Base-by-base conservation (phyloP, 345 rosid species). In the Aethionema arabicum region DNA sequence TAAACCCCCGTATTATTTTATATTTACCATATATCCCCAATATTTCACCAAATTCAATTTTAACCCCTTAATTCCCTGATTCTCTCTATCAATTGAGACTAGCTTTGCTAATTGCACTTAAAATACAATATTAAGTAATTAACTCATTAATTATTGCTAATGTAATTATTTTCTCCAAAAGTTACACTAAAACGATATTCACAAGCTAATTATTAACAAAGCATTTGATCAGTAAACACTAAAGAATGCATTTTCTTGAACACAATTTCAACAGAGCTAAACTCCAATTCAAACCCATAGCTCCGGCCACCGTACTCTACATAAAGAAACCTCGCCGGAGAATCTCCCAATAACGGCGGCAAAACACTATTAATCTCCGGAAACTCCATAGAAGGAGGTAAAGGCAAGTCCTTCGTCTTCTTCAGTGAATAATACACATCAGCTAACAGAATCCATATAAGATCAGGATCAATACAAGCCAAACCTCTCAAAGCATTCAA, bases 381-480 rank as follows among this genome's bases (percentile, higher is more conserved):
- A 5, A 89, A 92, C 40, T 77, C 81, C 5, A 75, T 29, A 6
- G 75, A 59, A 3, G 95, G 89, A 3, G 91, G 89, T 0, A 62
- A 44, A 63, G 87, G 88, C 46, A 76, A 72, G 2, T 47, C 67
- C 32, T 37, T 61, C 53, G 66, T 79, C 77, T 67, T 80, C 83
- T 79, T 80, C 66, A 74, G 29, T 16, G 95, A 70, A 76, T 72
- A 90, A 64, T 90, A 85, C 40, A 90, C 86, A 60, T 93, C 99
- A 0, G 95, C 90, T 60, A 93, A 64, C 45, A 90, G 88, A 66
- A 93, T 80, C 97, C 99, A 87, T 13, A 92, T 74, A 36, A 93
- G 91, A 77, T 93, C 99, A 30, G 97, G 77, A 72, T 93, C 97
- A 2, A 93, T 65, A 16, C 77, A 71, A 11, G 95, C 90, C 36